A percentile compares a stretch with the other conserved stretches of the same genome.
Evolutionary conservation across 2,329 filamentous ascomycete genomes (phyloP).

Genomic region (Cordyceps farinosa): DNA sequence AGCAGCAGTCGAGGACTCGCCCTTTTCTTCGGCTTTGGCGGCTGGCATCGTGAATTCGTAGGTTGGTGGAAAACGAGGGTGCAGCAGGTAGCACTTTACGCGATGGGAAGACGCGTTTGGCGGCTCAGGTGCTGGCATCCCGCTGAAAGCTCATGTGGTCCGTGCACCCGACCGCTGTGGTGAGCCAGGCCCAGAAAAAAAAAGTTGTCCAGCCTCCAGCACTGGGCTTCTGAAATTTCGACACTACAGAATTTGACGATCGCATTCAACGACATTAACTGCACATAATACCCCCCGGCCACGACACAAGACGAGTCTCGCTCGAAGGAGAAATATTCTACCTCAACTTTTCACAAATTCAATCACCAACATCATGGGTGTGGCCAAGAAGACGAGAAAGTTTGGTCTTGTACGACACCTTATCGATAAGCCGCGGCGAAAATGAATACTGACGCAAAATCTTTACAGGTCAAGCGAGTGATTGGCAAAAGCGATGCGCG

Average conservation of each 20-base stretch:
- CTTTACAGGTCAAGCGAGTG: constrained; percentile 66
- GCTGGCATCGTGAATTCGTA: constrained; percentile 42
- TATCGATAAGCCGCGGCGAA: constrained; percentile 28
- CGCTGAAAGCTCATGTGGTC: constrained; percentile 21
- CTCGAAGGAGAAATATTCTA: constrained; percentile 1
- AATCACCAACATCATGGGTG: constrained; percentile 61
- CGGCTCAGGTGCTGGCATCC: not conserved
- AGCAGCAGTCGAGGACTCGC: constrained; percentile 59
- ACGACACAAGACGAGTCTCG: not conserved
- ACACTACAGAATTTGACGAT: constrained; percentile 13
- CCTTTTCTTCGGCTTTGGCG: constrained; percentile 47
- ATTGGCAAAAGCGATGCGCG: constrained; percentile 78
- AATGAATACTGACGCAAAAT: constrained; percentile 5
- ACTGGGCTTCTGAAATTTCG: constrained; percentile 13
- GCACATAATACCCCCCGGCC: not conserved
- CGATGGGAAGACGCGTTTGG: constrained; percentile 35
- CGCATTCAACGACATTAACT: not conserved
- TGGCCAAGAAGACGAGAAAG: constrained; percentile 87
- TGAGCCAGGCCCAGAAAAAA: constrained; percentile 27
- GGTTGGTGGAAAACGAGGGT: constrained; percentile 20
- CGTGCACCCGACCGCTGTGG: constrained; percentile 25
- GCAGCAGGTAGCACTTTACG: constrained; percentile 34
- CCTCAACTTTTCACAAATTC: not conserved
- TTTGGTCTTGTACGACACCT: constrained; percentile 61
- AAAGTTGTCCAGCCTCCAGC: constrained; percentile 26